Base-by-base conservation (phyloP, 2,329 filamentous ascomycete genomes). In the Aspergillus fructus region DNA sequence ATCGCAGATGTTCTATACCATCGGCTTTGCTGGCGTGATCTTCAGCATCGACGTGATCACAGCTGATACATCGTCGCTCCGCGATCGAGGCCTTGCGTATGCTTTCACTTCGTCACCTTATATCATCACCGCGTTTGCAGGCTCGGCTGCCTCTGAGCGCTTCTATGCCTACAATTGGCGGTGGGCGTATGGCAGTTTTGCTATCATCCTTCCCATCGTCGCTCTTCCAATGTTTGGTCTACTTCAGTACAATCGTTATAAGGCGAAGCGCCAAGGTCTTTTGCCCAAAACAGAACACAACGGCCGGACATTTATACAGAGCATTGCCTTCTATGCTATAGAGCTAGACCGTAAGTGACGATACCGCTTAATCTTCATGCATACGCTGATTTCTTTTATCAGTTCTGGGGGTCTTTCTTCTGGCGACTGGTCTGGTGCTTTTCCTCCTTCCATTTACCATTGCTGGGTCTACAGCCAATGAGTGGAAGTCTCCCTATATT, bases 401-500 rank as follows among this genome's bases (percentile, higher is more conserved):
- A 79, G 76, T 85, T 2, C 55, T 85, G n/a, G 87, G 88, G 13
- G 77, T 88, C 21, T 55, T 89, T 15, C 75, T 90, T 2, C 78
- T 89, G 58, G 80, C 82, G 9, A 76, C 74, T 2, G 87, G 86
- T 2, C 81, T 89, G 63, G 79, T 83, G 0, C 73, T 90, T 7
- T 85, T 90, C 68, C 78, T 89, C 4, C 78, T 90, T 13, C 84
- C 87, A 0, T 87, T 90, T 71, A 83, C 75, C 24, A 77, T 90
- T 8, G 75, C 78, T 53, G 53, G 62, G 4, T 67, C 63, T 13
- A 72, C 77, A 3, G 63, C 67, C 5, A 55, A 73, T 6, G 70
- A 72, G 12, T 83, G 78, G 79, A 58, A 63, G 4, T 75, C 78
- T 1, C 71, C 75, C 15, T 68, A 78, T 23, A 78, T 84, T 61